phyloP scores from a whole-genome alignment of 208 protist species.

The Tritrichomonas musculus region DNA sequence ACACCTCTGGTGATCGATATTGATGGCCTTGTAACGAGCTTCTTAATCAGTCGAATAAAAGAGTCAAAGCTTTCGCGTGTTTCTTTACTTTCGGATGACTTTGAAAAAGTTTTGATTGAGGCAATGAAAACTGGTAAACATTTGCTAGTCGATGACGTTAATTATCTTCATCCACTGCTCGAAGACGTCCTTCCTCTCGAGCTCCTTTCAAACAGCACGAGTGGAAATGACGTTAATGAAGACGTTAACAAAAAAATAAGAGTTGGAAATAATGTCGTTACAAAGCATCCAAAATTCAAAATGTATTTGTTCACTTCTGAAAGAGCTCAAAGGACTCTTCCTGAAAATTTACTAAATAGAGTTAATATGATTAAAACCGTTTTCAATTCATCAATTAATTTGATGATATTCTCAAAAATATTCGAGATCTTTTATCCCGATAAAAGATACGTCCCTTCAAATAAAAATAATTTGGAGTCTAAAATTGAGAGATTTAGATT shows the following conservation, averaged over 20 bases:
- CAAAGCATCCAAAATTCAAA: not conserved
- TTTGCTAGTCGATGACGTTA: not conserved
- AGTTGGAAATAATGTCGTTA: not conserved
- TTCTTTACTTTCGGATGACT: not conserved
- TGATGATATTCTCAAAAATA: too few species aligned
- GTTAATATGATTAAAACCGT: not conserved
- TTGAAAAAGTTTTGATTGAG: not conserved
- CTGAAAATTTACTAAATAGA: not conserved
- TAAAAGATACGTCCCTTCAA: too few species aligned
- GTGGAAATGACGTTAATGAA: not conserved
- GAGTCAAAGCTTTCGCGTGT: not conserved
- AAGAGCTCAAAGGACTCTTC: not conserved
- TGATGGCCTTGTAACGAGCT: not conserved
- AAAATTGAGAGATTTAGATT: too few species aligned
- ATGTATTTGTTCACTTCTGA: not conserved
- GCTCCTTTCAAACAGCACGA: too few species aligned
- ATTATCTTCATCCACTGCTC: not conserved
- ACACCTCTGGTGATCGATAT: not conserved
- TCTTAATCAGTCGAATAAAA: not conserved
- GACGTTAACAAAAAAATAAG: not conserved
- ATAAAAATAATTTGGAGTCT: too few species aligned
- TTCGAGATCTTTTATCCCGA: too few species aligned
- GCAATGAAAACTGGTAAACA: not conserved
- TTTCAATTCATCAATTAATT: not conserved
- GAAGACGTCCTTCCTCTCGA: not conserved